These are phyloP conservation scores for Suillus fuscotomentosus DNA, from an alignment of 768 basidiomycete genomes.

Conservation along the genomic window DNA sequence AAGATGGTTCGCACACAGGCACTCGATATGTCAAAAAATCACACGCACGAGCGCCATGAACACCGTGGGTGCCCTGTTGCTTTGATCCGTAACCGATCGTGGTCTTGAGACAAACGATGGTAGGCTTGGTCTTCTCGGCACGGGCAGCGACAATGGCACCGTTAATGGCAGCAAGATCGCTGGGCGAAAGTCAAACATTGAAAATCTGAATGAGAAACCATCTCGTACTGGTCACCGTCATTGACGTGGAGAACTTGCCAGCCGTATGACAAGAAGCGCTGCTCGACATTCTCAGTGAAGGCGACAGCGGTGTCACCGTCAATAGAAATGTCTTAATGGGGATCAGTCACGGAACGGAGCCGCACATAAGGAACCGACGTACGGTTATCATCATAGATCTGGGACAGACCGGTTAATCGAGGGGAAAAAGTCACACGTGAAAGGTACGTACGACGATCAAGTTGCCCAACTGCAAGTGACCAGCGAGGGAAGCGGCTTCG, in stretches of 20 bases:
- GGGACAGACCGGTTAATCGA: slow-evolving; percentile 15
- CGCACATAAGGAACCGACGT: slow-evolving; percentile 29
- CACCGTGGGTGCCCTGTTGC: slow-evolving; percentile 89
- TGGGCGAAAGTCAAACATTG: slow-evolving; percentile 27
- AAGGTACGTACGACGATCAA: slow-evolving; percentile 73
- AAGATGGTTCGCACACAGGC: slow-evolving; percentile 9
- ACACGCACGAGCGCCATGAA: slow-evolving; percentile 87
- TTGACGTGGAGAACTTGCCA: slow-evolving; percentile 91
- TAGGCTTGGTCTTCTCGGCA: slow-evolving; percentile 77
- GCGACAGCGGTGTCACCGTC: slow-evolving; percentile 90
- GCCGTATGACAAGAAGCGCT: slow-evolving; percentile 87
- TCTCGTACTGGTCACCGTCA: slow-evolving; percentile 69
- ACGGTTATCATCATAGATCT: slow-evolving; percentile 98
- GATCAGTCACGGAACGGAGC: not conserved
- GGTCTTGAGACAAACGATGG: slow-evolving; percentile 81
- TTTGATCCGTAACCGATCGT: slow-evolving; percentile 95
- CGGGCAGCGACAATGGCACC: slow-evolving; percentile 78
- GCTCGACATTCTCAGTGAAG: slow-evolving; percentile 92
- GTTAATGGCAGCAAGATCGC: slow-evolving; percentile 76
- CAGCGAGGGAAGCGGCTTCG: slow-evolving; percentile 90
- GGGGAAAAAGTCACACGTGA: slow-evolving; percentile 13
- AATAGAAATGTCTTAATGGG: slow-evolving; percentile 80
- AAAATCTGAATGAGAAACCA: not conserved
- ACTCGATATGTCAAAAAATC: not conserved
- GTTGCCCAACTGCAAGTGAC: slow-evolving; percentile 92